Evolutionary conservation across 1,284 basidiomycete genomes (phyloP).

Genomic region (Ceratobasidium sp.): DNA sequence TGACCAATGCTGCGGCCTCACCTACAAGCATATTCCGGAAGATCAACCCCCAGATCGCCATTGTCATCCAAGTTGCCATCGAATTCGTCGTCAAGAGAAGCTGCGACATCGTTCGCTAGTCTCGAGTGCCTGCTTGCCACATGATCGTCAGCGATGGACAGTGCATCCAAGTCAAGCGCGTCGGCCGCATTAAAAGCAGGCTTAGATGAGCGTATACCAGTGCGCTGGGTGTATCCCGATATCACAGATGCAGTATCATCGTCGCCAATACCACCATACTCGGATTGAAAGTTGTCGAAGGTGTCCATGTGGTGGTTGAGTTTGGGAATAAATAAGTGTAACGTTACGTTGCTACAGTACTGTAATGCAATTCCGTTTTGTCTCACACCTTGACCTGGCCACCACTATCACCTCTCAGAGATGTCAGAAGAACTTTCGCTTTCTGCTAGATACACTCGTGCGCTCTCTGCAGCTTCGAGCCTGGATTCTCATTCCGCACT

Average conservation of each 20-base stretch:
- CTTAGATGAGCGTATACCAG: constrained; percentile 58
- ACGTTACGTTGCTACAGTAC: background rate
- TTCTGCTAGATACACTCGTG: constrained; percentile 22
- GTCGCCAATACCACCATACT: constrained; percentile 78
- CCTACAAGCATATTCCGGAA: constrained; percentile 95
- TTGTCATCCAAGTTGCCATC: constrained; percentile 91
- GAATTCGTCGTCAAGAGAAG: constrained; percentile 79
- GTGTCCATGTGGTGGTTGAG: constrained; percentile 69
- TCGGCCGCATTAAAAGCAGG: constrained; percentile 55
- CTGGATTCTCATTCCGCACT: constrained; percentile 18
- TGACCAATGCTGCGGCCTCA: constrained; percentile 56
- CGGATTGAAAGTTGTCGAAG: constrained; percentile 80
- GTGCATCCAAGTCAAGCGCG: constrained; percentile 68
- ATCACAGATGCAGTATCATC: constrained; percentile 85
- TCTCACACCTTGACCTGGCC: too few relatives aligned
- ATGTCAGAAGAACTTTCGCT: constrained; percentile 30
- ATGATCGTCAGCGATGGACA: constrained; percentile 67
- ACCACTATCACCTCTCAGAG: background rate
- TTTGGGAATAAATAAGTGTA: background rate
- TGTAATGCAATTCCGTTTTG: background rate
- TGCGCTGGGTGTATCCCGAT: constrained; percentile 64
- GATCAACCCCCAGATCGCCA: constrained; percentile 83
- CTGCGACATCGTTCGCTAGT: constrained; percentile 49
- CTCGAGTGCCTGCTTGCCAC: constrained; percentile 54
- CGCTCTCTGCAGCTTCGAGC: constrained; percentile 19